Evolutionary conservation across 2,329 filamentous ascomycete species (phyloP).

Genomic region (Calonectria pseudoreteaudii): DNA sequence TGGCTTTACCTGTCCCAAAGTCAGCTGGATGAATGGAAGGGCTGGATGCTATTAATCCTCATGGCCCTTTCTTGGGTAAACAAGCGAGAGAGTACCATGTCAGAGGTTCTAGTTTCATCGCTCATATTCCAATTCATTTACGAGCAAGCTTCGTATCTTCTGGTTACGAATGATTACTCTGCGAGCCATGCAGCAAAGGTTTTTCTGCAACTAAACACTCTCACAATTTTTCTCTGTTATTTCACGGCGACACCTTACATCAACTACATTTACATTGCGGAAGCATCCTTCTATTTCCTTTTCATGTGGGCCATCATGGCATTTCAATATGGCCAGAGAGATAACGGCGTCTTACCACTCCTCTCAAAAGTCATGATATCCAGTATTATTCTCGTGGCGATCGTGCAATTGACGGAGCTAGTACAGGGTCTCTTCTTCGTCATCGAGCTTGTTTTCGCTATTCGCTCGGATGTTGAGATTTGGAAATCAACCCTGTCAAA

Average conservation of each 20-base stretch:
- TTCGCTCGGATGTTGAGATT: constrained; percentile 61
- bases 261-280: constrained; percentile 68
- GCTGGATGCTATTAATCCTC: constrained; percentile 69
- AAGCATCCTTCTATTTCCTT: constrained; percentile 72
- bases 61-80: constrained; percentile 67
- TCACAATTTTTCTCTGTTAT: constrained; percentile 65
- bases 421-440: constrained; percentile 37
- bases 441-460: constrained; percentile 54
- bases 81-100: constrained; percentile 43
- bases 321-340: constrained; percentile 51
- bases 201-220: constrained; percentile 54
- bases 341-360: constrained; percentile 56
- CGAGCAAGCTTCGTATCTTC: background rate
- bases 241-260: constrained; percentile 65
- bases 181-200: background rate
- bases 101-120: constrained; percentile 28
- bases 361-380: constrained; percentile 59
- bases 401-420: constrained; percentile 28
- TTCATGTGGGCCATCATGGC: constrained; percentile 65
- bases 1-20: constrained; percentile 52
- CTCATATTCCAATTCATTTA: constrained; percentile 55
- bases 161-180: background rate
- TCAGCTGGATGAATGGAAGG: constrained; percentile 75
- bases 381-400: constrained; percentile 53
- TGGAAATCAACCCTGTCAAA: constrained; percentile 63